Evolutionary conservation across 2,329 filamentous ascomycete genomes (phyloP).

Genomic region (Chaetomium olivaceum): DNA sequence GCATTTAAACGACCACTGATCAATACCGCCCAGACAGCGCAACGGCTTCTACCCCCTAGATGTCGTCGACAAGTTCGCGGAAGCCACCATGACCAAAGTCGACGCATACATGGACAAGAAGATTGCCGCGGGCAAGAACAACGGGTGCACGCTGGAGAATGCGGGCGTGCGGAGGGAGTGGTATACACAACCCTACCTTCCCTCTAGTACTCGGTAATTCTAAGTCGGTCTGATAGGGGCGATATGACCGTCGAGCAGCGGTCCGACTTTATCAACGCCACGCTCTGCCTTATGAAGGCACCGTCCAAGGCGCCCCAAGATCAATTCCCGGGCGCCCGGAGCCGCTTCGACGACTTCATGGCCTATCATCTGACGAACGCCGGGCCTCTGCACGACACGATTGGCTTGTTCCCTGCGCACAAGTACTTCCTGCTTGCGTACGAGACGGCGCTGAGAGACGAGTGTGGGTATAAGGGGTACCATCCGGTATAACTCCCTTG

Average conservation of each 20-base stretch:
- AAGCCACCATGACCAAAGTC: constrained; percentile 34
- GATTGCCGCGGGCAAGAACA: constrained; percentile 31
- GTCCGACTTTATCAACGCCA: constrained; percentile 34
- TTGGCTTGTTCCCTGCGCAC: constrained; percentile 37
- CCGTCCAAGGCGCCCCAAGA: constrained; percentile 32
- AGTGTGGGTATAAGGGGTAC: constrained; percentile 40
- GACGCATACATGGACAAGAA: constrained; percentile 34
- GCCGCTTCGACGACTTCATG: constrained; percentile 38
- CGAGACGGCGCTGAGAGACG: constrained; percentile 39
- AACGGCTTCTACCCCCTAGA: constrained; percentile 34
- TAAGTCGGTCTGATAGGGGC: constrained; percentile 24
- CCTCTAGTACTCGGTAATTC: neutral
- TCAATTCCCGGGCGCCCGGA: constrained; percentile 33
- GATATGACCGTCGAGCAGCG: constrained; percentile 32
- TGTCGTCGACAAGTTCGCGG: constrained; percentile 35
- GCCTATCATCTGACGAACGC: constrained; percentile 37
- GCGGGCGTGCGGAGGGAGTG: constrained; percentile 35
- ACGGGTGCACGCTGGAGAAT: constrained; percentile 36
- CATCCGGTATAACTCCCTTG: constrained; percentile 32
- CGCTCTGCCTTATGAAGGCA: constrained; percentile 34
- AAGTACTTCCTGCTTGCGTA: constrained; percentile 37
- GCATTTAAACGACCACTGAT: neutral
- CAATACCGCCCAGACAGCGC: constrained; percentile 21
- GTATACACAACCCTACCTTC: constrained; percentile 17
- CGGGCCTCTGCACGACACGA: constrained; percentile 31